Evolutionary conservation across 306 rosid genomes (phyloP), one percentile per base, ranked within the genome.

Genomic region (Heteromeles arbutifolia): DNA sequence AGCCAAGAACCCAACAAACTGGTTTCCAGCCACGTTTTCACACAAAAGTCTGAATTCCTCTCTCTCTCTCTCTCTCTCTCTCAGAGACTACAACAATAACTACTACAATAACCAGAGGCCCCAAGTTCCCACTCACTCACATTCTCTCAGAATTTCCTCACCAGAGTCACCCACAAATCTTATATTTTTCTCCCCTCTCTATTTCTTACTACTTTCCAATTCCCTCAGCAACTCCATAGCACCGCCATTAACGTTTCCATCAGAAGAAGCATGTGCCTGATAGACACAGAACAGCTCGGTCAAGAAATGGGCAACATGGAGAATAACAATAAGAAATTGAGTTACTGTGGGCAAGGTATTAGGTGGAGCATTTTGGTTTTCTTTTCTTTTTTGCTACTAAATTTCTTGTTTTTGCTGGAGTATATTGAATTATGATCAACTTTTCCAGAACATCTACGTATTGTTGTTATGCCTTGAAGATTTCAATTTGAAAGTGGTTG

Each of bases 281-380:
- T 85, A 76, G 96, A 90, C 7, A 78, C 80, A 39, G 97, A 91
- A 32, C 88, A 84, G 85, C 84, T 88, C 79, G 92, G 44, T 19
- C 82, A 76, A 66, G 88, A 85, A 45, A 77, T 76, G 70, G 88
- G 83, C 54, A 69, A 61, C 70, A 52, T 86, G 54, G 90, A 78
- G 24, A 57, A 44, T 56, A 85, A 76, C 63, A 81, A 74, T 67
- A 78, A 52, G 34, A 31, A 31, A 32, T 32, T 32, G 7, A 32
- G 37, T 32, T 32, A 32, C 34, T 32, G 37, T 32, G 37, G 37
- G 37, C 37, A 32, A 32, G 37, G 37, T 7, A 32, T 32, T 32
- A 5, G 1, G 7, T 0, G 37, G 37, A 32, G 37, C 6, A 32
- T 32, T 32, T 32, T 32, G 37, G 37, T 5, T 32, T 32, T 32